phyloP scores from a whole-genome alignment of 2,329 filamentous ascomycete genomes.

The Pseudogymnoascus verrucosus region DNA sequence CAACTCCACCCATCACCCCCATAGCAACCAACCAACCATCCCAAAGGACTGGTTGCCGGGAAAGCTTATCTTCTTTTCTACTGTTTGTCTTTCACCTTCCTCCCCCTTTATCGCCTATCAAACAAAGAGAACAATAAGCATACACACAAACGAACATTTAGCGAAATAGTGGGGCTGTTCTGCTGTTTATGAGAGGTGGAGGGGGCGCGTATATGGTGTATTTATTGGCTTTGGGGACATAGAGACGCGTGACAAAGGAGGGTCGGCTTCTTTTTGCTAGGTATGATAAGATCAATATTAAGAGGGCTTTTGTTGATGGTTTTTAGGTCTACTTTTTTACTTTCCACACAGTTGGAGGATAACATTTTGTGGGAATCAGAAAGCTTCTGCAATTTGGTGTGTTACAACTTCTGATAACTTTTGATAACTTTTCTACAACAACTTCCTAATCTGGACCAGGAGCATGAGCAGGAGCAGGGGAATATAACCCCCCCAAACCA shows the following conservation, averaged over 20 bases:
- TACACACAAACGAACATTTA: not conserved
- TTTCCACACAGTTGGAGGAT: no score
- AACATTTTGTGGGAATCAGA: no score
- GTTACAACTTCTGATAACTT: no score
- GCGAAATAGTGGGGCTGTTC: not conserved
- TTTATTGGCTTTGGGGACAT: not conserved
- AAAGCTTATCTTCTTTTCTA: not conserved
- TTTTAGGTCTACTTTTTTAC: not conserved
- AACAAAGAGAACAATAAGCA: not conserved
- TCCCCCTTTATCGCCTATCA: not conserved
- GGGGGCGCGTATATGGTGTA: not conserved
- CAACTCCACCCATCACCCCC: not conserved
- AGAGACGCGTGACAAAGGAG: not conserved
- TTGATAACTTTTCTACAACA: no score
- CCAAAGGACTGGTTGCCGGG: not conserved
- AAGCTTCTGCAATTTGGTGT: no score
- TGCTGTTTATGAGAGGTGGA: not conserved
- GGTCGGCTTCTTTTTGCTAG: not conserved
- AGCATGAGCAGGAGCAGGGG: no score
- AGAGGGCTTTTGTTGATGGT: not conserved
- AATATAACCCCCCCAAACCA: no score
- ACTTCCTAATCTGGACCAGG: no score
- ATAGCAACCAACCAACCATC: not conserved
- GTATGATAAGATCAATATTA: not conserved
- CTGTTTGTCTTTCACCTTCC: not conserved